A percentile compares a stretch with the other conserved stretches of the same genome.
Evolutionary conservation across 768 basidiomycete genomes (phyloP).

Genomic region (Xanthoconium purpureum): DNA sequence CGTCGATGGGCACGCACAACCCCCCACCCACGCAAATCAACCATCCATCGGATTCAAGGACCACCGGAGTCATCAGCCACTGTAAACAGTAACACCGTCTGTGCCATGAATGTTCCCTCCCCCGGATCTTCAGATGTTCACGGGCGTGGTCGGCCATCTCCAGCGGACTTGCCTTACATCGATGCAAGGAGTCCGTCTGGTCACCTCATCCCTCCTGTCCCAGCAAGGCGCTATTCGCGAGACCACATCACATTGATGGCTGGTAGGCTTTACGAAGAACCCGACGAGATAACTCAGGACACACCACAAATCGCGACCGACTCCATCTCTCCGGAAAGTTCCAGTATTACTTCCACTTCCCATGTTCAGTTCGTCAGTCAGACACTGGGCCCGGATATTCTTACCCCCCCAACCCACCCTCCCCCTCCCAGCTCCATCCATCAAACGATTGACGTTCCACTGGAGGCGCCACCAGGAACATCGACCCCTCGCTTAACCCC

Average conservation of each 20-base stretch:
- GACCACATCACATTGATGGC: constrained; percentile 2
- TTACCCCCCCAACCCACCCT: background rate
- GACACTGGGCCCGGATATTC: background rate
- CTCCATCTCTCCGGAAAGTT: constrained; percentile 1
- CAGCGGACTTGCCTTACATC: constrained; percentile 11
- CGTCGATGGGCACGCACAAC: background rate
- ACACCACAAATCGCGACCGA: background rate
- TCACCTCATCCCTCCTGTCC: constrained; percentile 19
- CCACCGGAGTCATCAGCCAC: background rate
- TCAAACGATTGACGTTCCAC: too few relatives aligned
- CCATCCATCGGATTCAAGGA: background rate
- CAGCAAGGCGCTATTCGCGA: constrained; percentile 11
- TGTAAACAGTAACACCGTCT: background rate
- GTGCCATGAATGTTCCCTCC: constrained; percentile 16
- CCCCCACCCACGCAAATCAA: background rate
- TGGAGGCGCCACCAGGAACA: background rate
- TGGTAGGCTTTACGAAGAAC: constrained; percentile 14
- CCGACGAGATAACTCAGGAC: background rate
- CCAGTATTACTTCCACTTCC: background rate
- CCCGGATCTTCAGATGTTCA: background rate
- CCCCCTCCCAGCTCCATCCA: background rate
- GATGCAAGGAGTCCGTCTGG: constrained; percentile 16
- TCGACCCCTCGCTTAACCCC: background rate
- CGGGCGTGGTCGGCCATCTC: constrained; percentile 7
- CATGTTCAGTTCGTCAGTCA: background rate